Evolutionary conservation across 495 filamentous ascomycete genomes (phyloP).

Genomic region (Cercophora newfieldiana): DNA sequence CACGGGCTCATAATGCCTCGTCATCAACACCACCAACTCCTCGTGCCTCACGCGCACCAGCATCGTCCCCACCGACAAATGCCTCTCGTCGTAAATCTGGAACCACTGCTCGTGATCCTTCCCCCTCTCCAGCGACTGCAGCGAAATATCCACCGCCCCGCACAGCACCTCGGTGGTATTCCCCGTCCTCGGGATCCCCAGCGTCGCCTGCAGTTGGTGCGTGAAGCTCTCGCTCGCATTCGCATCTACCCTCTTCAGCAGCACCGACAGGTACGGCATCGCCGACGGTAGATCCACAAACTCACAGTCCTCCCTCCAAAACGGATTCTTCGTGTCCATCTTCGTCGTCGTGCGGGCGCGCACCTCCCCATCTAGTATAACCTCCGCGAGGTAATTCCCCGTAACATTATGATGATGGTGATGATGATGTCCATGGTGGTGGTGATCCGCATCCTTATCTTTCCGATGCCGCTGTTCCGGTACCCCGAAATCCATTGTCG

Average conservation of each 20-base stretch:
- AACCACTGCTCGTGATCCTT: slow-evolving; percentile 90
- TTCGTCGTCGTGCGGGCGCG: slow-evolving; percentile 83
- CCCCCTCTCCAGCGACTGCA: slow-evolving; percentile 78
- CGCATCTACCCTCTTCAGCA: slow-evolving; percentile 71
- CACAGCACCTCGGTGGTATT: slow-evolving; percentile 48
- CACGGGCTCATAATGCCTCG: slow-evolving; percentile 79
- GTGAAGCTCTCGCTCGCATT: slow-evolving; percentile 42
- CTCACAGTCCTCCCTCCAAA: slow-evolving; percentile 92
- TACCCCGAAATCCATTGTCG: slow-evolving; percentile 31
- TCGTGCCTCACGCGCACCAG: slow-evolving; percentile 81
- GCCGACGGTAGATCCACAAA: slow-evolving; percentile 82
- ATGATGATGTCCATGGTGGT: too few relatives aligned
- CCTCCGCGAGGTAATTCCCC: slow-evolving; percentile 81
- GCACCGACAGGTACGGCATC: slow-evolving; percentile 74
- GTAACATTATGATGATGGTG: slow-evolving; percentile 38
- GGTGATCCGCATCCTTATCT: too few relatives aligned
- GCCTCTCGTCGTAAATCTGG: slow-evolving; percentile 70
- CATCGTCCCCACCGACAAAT: slow-evolving; percentile 79
- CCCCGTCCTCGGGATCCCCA: slow-evolving; percentile 41
- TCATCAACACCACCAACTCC: slow-evolving; percentile 85
- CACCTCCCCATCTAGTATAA: slow-evolving; percentile 88
- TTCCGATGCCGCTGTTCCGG: slow-evolving; percentile 38
- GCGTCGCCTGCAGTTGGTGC: slow-evolving; percentile 45
- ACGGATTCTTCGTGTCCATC: slow-evolving; percentile 77
- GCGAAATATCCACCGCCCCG: slow-evolving; percentile 77